Base-by-base conservation (phyloP, 176 grass and related monocot species). In the Raddia distichophylla region DNA sequence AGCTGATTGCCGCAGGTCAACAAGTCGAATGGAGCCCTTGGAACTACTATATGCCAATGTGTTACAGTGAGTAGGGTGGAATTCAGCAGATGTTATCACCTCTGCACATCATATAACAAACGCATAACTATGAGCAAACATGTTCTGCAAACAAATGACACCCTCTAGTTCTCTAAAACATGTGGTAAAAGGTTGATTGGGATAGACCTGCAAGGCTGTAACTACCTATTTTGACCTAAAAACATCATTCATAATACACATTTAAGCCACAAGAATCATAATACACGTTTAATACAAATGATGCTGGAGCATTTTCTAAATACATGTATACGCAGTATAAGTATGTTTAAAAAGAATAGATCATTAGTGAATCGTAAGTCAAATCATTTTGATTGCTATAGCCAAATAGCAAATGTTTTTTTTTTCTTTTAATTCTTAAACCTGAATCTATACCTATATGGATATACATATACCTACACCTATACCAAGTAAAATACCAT, bases 21-120 rank as follows among this genome's bases (percentile, higher is more conserved):
- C 78, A 77, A 97, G 94, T 81, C 91, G 83, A 82, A 97, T 93
- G 32, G 89, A 91, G 59, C 94, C 94, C 88, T 97, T 97, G 77
- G 94, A 97, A 72, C 94, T 97, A 89, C 94, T 97, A 85, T 97
- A 97, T 20, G 89, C 91, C 81, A 97, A 82, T 55, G 89, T 93
- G 64, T 97, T 97, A 71, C 94, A 97, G 22, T 97, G 86, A 47
- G 80, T 86, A 77, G 94, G 94, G 82, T 97, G 94, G 68, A 97
- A 97, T 58, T 93, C 94, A 71, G 91, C 89, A n/a, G 91, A 97
- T 81, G 94, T 97, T 87, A 97, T 93, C 75, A 97, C 94, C 94
- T 97, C 94, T 97, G 80, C 69, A 82, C 33, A 77, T 79, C 9
- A 84, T 50, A 91, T 51, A 82, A 87, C 64, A 73, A 81, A 84